Base-by-base conservation (phyloP, 164 flowering plant species). In the Houttuynia cordata region DNA sequence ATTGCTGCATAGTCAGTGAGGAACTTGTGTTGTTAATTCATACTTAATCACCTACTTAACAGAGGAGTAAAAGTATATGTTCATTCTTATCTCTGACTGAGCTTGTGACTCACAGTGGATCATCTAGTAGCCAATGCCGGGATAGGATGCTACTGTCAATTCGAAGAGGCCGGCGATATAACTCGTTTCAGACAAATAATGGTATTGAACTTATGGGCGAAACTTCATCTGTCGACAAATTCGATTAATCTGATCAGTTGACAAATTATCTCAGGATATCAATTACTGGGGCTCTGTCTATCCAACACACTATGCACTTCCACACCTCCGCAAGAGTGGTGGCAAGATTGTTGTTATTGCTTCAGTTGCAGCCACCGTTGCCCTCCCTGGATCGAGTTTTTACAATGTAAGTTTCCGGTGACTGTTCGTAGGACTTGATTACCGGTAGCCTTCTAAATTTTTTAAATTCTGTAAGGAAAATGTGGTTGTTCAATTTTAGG, bases 101-200 rank as follows among this genome's bases (percentile, higher is more conserved):
- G n/a, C n/a, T n/a, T n/a, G n/a, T n/a, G n/a, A n/a, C n/a, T 10
- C 18, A 25, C 78, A 83, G 96, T 83, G 76, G 86, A 88, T 73
- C 88, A 85, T 74, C 72, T 83, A 47, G 91, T 88, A 57, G 72
- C 73, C 59, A 78, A 80, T 65, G 91, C 91, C 14, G 89, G 89
- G 58, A 67, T 83, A 17, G 40, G 57, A 19, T 58, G 69, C 0
- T 24, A 59, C 13, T 24, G 60, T 66, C 51, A 71, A 78, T 79
- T 86, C 57, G 83, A 81, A 58, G 81, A 79, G 0, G 58, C 25
- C n/a, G n/a, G 62, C 1, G 70, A 72, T 17, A 50, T 73, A 8
- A 53, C 67, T 9, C 64, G 61, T 9, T 67, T 63, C 23, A 49
- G 54, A 22, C 67, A 68, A 0, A 54, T 72, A 8, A 80, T 84